phyloP scores from a whole-genome alignment of 1,284 basidiomycete genomes.

The Cryptococcus amylolentus region DNA sequence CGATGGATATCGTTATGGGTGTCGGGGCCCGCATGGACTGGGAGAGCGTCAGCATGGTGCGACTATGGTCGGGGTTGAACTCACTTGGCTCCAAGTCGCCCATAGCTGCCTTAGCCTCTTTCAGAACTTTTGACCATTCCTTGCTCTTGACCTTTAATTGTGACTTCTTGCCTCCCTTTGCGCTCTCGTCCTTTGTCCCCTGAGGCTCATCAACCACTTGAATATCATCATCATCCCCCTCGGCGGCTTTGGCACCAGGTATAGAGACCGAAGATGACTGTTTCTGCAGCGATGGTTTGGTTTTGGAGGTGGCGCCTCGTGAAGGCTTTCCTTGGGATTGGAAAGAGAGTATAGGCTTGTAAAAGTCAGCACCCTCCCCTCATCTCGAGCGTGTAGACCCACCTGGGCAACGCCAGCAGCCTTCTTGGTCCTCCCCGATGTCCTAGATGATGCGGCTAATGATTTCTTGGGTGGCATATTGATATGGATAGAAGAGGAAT shows the following conservation, averaged over 20 bases:
- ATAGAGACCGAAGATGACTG: neutral
- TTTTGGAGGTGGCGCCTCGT: neutral
- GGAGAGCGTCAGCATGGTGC: neutral
- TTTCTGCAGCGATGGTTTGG: slow-evolving; percentile 6
- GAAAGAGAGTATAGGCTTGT: slow-evolving; percentile 17
- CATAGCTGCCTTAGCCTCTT: slow-evolving; percentile 57
- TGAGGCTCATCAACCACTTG: neutral
- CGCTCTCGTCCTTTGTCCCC: neutral
- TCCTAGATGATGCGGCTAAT: neutral
- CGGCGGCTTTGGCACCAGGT: neutral
- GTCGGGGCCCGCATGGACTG: slow-evolving; percentile 42
- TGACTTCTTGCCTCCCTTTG: neutral
- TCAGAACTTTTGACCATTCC: slow-evolving; percentile 56
- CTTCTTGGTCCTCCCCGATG: slow-evolving; percentile 6
- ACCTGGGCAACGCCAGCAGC: slow-evolving; percentile 14
- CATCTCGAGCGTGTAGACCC: neutral
- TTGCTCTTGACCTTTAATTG: slow-evolving; percentile 38
- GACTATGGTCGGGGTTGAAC: slow-evolving; percentile 31
- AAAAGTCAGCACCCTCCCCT: neutral
- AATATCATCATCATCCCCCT: neutral
- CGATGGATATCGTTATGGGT: slow-evolving; percentile 44
- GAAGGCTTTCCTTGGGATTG: slow-evolving; percentile 15
- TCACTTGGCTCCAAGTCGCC: slow-evolving; percentile 60
- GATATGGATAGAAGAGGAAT: neutral
- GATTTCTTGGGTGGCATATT: slow-evolving; percentile 5